phyloP scores from a whole-genome alignment of 2,329 filamentous ascomycete species.

The Neocatenulostroma microsporum region DNA sequence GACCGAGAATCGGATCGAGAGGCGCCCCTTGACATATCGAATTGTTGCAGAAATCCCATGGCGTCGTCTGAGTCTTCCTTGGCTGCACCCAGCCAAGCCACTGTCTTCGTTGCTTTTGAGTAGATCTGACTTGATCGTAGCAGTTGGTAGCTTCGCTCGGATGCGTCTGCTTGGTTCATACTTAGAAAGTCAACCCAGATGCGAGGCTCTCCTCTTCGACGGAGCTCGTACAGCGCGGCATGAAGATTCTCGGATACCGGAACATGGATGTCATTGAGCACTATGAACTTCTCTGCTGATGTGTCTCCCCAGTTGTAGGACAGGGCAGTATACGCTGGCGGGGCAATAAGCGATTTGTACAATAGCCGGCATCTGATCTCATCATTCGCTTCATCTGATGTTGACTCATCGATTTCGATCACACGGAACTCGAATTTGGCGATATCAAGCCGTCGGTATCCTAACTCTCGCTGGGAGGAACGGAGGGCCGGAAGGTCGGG shows the following conservation, averaged over 20 bases:
- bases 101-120: background rate
- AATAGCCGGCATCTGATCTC: too few species aligned
- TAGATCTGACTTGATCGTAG: background rate
- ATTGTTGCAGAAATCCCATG: too few species aligned
- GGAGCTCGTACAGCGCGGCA: background rate
- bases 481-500: too few species aligned
- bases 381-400: too few species aligned
- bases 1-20: too few species aligned
- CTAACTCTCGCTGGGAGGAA: too few species aligned
- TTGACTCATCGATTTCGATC: too few species aligned
- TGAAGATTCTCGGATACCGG: background rate
- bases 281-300: background rate
- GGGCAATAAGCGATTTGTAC: too few species aligned
- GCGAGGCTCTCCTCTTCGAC: background rate
- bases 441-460: too few species aligned
- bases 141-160: background rate
- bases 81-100: background rate
- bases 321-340: background rate
- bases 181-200: background rate
- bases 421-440: too few species aligned
- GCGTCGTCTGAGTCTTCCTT: too few species aligned
- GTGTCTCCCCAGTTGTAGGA: slow-evolving; percentile 2
- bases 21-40: too few species aligned
- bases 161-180: background rate
- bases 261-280: background rate